Evolutionary conservation across 2,329 filamentous ascomycete genomes (phyloP), one percentile per base, ranked within the genome.

Genomic region (Exophiala sideris): DNA sequence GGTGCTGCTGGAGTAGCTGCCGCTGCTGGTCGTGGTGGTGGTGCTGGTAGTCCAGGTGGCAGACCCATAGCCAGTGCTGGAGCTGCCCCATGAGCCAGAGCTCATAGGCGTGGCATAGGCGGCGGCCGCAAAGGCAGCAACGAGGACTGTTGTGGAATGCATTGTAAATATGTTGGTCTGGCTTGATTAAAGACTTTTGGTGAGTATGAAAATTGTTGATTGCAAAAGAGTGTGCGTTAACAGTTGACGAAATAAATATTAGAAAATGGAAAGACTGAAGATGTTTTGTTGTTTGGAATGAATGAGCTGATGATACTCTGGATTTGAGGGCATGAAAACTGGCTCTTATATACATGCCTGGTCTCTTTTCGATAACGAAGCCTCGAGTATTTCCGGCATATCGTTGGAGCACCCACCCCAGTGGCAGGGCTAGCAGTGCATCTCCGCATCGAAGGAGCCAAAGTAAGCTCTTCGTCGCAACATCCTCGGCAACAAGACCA

Each of bases 161-260:
- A 62, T 62, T 46, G 48, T 60, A 49, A 51, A 24, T 42, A 38
- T 9, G 1, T 36, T 48, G 38, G 21, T 12, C 36, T 46, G 21
- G 11, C 39, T 49, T 39, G 20, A 45, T 45, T 34, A n/a, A 24
- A 14, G 38, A 48, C 29, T 16, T 46, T 40, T 18, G 34, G 46
- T 46, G 24, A 29, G 2, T 29, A 29, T 29, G 24, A 46, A 45
- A 14, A 32, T 35, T 12, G 38, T 48, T 33, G 18, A 8, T 40
- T 47, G 52, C 51, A 50, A 62, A 53, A 55, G 59, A 62, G 41
- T 46, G 59, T 62, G 59, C 53, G 54, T 47, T 51, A 60, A 62
- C 57, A 42, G 45, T 40, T 51, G 45, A 41, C 45, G 58, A 58
- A 51, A 18, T 58, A 48, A 36, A 50, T 52, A 39, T 34, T 49